Evolutionary conservation across 23 red algal genomes (phyloP).

Genomic region (Gracilaria gracilis): DNA sequence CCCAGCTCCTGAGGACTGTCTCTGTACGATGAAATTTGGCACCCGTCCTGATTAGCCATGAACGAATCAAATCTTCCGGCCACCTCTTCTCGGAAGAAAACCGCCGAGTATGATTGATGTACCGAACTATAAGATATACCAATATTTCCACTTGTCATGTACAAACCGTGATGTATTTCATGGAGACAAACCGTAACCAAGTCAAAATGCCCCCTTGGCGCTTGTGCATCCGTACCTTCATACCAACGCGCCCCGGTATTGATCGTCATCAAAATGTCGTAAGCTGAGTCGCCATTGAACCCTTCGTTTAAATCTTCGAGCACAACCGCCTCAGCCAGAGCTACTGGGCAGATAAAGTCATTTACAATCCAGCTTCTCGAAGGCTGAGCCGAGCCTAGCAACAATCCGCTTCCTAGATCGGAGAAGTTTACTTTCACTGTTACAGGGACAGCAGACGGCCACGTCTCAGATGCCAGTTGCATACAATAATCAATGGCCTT

Average conservation of each 20-base stretch:
- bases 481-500: constrained; percentile 61
- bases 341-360: constrained; percentile 57
- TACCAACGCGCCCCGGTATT: constrained; percentile 70
- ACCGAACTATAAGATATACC: constrained; percentile 21
- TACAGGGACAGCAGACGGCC: constrained; percentile 55
- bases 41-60: constrained; percentile 67
- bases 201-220: constrained; percentile 48
- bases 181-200: constrained; percentile 79
- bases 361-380: constrained; percentile 64
- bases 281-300: neutral
- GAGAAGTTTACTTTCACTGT: constrained; percentile 63
- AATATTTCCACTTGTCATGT: constrained; percentile 72
- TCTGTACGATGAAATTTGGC: constrained; percentile 57
- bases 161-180: constrained; percentile 71
- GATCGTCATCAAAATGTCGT: constrained; percentile 70
- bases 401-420: constrained; percentile 21
- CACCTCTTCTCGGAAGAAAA: constrained; percentile 37
- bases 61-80: constrained; percentile 70
- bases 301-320: constrained; percentile 37
- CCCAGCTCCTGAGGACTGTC: constrained; percentile 52
- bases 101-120: constrained; percentile 34
- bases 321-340: constrained; percentile 60
- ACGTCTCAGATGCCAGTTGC: constrained; percentile 33
- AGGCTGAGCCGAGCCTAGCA: constrained; percentile 55
- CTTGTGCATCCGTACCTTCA: constrained; percentile 55